Percentiles rank a stretch among this genome's conserved stretches.
These are phyloP conservation scores for Tolypocladium inflatum DNA, from an alignment of 2,329 filamentous ascomycete genomes.

Conservation along the genomic window DNA sequence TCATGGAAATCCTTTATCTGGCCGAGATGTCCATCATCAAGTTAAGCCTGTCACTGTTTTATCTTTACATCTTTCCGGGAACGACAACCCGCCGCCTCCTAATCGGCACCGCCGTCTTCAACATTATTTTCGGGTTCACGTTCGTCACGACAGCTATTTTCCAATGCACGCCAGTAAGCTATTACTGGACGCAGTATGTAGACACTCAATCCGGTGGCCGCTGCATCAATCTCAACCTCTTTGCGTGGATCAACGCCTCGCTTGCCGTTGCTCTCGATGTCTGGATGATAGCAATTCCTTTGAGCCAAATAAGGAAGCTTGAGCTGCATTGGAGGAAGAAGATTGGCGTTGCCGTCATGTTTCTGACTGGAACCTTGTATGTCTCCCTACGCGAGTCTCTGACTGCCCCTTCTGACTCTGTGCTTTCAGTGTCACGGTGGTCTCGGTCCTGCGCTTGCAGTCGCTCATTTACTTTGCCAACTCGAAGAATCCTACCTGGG, in stretches of 20 bases:
- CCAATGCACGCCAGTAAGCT: background rate
- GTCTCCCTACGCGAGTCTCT: background rate
- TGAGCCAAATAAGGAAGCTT: conserved; percentile 1
- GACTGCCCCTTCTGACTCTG: background rate
- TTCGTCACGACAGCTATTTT: background rate
- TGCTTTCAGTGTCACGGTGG: background rate
- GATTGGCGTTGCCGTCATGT: conserved; percentile 2
- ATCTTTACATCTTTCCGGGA: background rate
- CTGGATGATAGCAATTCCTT: conserved; percentile 2
- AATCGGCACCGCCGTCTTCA: background rate
- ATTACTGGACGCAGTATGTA: conserved; percentile 1
- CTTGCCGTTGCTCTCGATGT: background rate
- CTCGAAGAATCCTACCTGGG: background rate
- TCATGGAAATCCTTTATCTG: background rate
- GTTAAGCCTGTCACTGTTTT: background rate
- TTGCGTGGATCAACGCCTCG: background rate
- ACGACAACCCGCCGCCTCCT: background rate
- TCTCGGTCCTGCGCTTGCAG: background rate
- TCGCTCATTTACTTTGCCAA: background rate
- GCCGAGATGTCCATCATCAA: background rate
- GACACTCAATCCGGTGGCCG: background rate
- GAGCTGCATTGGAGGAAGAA: conserved; percentile 4
- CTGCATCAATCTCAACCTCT: conserved; percentile 1
- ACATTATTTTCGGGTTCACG: background rate
- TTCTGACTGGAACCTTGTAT: conserved; percentile 2